These are phyloP conservation scores for Candida anutae DNA, from an alignment of 1,139 yeast genomes.

Conservation along the genomic window DNA sequence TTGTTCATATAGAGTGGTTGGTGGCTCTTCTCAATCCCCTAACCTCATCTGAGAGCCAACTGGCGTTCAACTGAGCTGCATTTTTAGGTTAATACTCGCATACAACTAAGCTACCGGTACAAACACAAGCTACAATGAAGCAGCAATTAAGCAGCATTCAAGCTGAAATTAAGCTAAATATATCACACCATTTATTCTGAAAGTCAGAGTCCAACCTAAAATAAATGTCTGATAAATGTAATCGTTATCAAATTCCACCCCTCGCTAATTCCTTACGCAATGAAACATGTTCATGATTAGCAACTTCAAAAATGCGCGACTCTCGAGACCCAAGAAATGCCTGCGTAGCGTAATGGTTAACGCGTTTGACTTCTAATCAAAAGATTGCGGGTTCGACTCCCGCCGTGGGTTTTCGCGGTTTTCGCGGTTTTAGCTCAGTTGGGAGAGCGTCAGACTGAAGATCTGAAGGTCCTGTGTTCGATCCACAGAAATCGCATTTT, in stretches of 20 bases:
- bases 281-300: too few species aligned
- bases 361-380: constrained; percentile 13
- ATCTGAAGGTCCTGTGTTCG: constrained; percentile 94
- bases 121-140: neutral
- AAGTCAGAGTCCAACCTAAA: too few species aligned
- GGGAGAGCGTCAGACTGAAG: constrained; percentile 93
- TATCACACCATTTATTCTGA: neutral
- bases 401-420: constrained; percentile 20
- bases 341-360: constrained; percentile 13
- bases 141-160: neutral
- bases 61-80: too few species aligned
- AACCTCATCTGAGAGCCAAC: too few species aligned
- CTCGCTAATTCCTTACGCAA: too few species aligned
- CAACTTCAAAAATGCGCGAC: too few species aligned
- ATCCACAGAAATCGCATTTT: constrained; percentile 79
- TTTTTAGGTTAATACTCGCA: neutral
- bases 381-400: constrained; percentile 47
- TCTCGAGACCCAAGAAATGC: too few species aligned
- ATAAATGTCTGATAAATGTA: too few species aligned
- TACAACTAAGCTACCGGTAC: neutral
- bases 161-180: neutral
- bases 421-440: constrained; percentile 58
- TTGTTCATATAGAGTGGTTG: too few species aligned
- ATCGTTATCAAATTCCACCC: too few species aligned
- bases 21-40: too few species aligned